A percentile compares a stretch with the other conserved stretches of the same genome.
These are phyloP conservation scores for Atkinsonella hypoxylon DNA, from an alignment of 2,329 filamentous ascomycete species.

Conservation along the genomic window DNA sequence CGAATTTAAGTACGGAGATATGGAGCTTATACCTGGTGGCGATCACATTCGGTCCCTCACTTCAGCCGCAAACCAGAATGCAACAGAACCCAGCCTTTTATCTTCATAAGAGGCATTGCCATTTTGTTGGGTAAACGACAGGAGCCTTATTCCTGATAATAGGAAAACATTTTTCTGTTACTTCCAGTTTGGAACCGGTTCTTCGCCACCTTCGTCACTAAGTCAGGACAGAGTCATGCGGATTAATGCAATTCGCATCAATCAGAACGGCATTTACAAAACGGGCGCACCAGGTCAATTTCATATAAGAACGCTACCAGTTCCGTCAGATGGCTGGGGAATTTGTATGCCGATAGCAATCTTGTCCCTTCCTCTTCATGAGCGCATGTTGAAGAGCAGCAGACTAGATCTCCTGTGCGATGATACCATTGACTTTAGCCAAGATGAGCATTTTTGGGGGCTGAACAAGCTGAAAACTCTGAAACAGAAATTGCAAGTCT, in stretches of 20 bases:
- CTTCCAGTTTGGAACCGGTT: conserved; percentile 1
- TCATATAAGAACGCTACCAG: not conserved
- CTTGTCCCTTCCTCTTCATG: conserved; percentile 3
- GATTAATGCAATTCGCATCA: not conserved
- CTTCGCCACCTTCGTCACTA: conserved; percentile 3
- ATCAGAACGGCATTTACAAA: conserved; percentile 1
- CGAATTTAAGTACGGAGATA: not conserved
- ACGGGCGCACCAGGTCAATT: conserved; percentile 2
- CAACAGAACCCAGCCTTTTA: conserved; percentile 1
- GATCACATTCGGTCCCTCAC: conserved; percentile 3
- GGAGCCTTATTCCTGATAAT: not conserved
- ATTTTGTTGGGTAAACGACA: conserved; percentile 6
- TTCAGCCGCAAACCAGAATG: not conserved
- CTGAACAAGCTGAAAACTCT: not conserved
- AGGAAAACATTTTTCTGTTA: conserved; percentile 1
- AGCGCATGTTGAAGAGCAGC: conserved; percentile 1
- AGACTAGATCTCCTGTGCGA: not conserved
- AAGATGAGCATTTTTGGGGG: not conserved
- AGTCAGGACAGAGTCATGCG: not conserved
- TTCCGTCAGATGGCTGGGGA: not conserved
- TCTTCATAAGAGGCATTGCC: conserved; percentile 1
- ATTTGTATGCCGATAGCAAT: conserved; percentile 2
- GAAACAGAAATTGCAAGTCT: not conserved
- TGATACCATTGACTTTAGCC: not conserved
- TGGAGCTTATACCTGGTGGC: not conserved